These are phyloP conservation scores for Macadamia tetraphylla DNA, from an alignment of 164 flowering plant species.

Conservation along the genomic window DNA sequence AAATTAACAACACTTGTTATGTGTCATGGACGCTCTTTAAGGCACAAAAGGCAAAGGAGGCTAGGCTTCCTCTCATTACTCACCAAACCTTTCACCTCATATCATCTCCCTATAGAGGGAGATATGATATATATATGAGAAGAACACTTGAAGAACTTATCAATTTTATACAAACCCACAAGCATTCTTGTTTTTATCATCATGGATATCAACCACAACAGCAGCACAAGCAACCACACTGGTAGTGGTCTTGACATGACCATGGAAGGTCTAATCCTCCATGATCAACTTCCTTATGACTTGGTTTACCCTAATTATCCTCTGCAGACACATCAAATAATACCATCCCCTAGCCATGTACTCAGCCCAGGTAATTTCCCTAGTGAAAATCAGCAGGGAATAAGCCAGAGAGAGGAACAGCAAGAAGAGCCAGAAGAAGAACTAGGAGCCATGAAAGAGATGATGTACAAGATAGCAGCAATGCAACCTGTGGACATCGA, in stretches of 20 bases:
- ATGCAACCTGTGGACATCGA: conserved; percentile 95
- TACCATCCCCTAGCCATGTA: conserved; percentile 4
- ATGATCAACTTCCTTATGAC: conserved; percentile 18
- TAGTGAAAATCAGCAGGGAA: not conserved
- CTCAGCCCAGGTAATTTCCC: not conserved
- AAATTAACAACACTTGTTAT: conserved; percentile 2
- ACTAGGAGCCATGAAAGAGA: conserved; percentile 78
- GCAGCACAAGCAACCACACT: conserved; percentile 14
- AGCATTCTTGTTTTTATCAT: not conserved
- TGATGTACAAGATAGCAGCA: conserved; percentile 88
- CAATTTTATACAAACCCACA: conserved; percentile 5
- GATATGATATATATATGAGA: not conserved
- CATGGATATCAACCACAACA: conserved; percentile 35
- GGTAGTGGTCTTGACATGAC: conserved; percentile 29
- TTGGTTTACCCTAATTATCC: conserved; percentile 19
- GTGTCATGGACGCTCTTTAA: conserved; percentile 3
- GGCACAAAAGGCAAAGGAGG: not conserved
- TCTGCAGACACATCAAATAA: conserved; percentile 19
- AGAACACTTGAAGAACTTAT: conserved; percentile 3
- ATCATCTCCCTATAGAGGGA: conserved; percentile 4
- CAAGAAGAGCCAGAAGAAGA: conserved; percentile 53
- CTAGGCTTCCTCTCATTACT: not conserved
- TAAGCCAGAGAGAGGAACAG: conserved; percentile 15
- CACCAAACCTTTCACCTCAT: conserved; percentile 8
- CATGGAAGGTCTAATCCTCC: conserved; percentile 30